Conservation (phyloP, 495 filamentous ascomycete genomes). For the Aspergillus cavernicola region DNA sequence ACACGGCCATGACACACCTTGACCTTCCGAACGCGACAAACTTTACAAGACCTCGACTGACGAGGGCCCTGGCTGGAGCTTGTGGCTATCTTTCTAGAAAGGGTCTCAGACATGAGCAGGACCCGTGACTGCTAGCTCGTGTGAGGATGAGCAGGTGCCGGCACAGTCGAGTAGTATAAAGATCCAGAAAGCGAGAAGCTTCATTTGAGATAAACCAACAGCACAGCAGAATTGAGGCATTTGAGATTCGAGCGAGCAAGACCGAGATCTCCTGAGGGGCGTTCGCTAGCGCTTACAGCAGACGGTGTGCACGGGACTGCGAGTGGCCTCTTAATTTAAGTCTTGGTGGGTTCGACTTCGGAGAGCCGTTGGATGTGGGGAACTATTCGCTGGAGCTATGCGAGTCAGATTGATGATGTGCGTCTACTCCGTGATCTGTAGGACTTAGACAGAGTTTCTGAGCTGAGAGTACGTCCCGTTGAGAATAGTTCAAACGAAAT, state of each 20-base stretch:
- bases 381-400: background rate
- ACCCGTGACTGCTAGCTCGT: slow-evolving; percentile 20
- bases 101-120: slow-evolving; percentile 22
- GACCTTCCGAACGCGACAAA: slow-evolving; percentile 45
- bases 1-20: slow-evolving; percentile 32
- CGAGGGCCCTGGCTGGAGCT: slow-evolving; percentile 17
- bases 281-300: slow-evolving; percentile 2
- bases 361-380: background rate
- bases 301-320: no score
- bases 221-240: slow-evolving; percentile 27
- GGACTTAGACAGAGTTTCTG: no score
- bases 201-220: slow-evolving; percentile 29
- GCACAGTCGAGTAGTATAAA: slow-evolving; percentile 8
- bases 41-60: slow-evolving; percentile 44
- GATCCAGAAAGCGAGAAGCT: slow-evolving; percentile 3
- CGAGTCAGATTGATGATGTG: background rate
- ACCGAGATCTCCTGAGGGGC: slow-evolving; percentile 17
- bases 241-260: slow-evolving; percentile 31
- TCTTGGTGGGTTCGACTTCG: no score
- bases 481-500: no score
- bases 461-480: no score
- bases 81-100: slow-evolving; percentile 20
- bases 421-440: background rate
- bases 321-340: no score
- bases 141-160: slow-evolving; percentile 21